Evolutionary conservation across 2,329 filamentous ascomycete species (phyloP).

Genomic region (Pestalotiopsis sp.): DNA sequence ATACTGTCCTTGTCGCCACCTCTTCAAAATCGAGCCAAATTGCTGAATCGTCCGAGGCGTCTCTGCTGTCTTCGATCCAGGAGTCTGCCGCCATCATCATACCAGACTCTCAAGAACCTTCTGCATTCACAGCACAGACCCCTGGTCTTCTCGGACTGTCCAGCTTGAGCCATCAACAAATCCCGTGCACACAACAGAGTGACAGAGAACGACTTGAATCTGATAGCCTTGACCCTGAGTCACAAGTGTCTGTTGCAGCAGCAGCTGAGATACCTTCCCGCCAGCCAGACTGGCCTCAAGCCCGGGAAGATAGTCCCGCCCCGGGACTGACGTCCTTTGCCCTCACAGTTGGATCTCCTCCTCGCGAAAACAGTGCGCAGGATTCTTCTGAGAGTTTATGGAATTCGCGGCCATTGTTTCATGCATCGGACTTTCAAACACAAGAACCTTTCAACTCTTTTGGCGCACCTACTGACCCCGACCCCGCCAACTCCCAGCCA

Average conservation of each 20-base stretch:
- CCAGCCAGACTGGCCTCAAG: constrained; percentile 24
- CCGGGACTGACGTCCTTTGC: constrained; percentile 13
- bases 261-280: constrained; percentile 30
- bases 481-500: too few relatives aligned
- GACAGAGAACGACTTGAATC: background rate
- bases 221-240: constrained; percentile 17
- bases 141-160: constrained; percentile 13
- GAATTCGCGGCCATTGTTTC: background rate
- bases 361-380: constrained; percentile 6
- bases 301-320: constrained; percentile 7
- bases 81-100: constrained; percentile 18
- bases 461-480: constrained; percentile 14
- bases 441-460: constrained; percentile 16
- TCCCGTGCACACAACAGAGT: background rate
- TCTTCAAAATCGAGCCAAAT: constrained; percentile 15
- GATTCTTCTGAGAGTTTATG: background rate
- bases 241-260: constrained; percentile 3
- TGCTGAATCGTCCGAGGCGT: constrained; percentile 7
- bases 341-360: background rate
- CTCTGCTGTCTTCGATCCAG: background rate
- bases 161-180: background rate
- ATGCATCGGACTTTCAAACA: constrained; percentile 10
- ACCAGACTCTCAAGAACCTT: constrained; percentile 33
- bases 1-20: constrained; percentile 14
- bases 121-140: constrained; percentile 23